Evolutionary conservation across 495 filamentous ascomycete species (phyloP), one percentile per base, ranked within the genome.

Genomic region (Tricharina praecox): DNA sequence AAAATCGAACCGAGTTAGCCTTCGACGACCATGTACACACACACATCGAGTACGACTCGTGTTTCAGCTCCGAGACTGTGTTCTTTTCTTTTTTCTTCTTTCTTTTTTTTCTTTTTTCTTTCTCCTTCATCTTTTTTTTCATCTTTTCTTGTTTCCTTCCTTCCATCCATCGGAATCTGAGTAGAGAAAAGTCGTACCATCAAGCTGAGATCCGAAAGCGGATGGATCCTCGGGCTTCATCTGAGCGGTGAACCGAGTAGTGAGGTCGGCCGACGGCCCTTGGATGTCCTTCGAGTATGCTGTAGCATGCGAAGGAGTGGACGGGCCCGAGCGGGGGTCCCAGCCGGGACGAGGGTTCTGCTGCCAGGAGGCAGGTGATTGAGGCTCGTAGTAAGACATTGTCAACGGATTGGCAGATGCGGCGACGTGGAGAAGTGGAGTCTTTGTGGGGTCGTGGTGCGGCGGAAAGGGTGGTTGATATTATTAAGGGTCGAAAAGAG

Each of bases 321-420:
- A 53, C 33, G 43, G 48, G 23, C 51, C 21, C 51, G 54, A 47
- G 41, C 53, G 55, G 65, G 61, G 78, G 84, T 87, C 84, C 63
- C 86, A 93, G 54, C 83, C 80, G 45, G 85, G 82, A 32, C 86
- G 86, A 49, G 84, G 85, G 48, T 77, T 77, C 38, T 79, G 85
- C 59, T 88, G 82, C 45, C 93, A 84, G 76, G 85, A 90, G 60
- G 68, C 67, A 39, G 65, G 67, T 37, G 81, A 75, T 50, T 69
- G 68, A 11, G 70, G 66, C 65, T 92, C 85, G 73, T 94, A 93
- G 69, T 88, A 93, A 59, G 84, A 80, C 83, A 90, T 90, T 61
- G 54, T 70, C 56, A 55, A 24, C 20, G 23, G 11, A 40, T 9
- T 21, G 21, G 18, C n/a, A n/a, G n/a, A n/a, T n/a, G n/a, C n/a